Conservation (phyloP, 129 eudicot species). For the Helianthus tuberosus region DNA sequence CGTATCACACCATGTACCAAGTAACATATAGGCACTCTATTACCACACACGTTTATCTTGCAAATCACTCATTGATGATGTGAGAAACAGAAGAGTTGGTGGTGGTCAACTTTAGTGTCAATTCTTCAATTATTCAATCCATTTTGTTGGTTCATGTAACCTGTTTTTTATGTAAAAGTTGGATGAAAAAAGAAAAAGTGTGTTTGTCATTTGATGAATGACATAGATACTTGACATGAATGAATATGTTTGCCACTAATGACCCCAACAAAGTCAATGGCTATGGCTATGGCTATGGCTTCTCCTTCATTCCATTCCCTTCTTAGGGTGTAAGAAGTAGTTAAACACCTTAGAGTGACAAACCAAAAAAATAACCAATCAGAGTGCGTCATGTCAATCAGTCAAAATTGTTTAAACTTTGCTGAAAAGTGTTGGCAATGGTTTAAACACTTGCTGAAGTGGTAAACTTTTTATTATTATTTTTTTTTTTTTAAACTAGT, state of each 20-base stretch:
- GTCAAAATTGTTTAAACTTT: too few relatives aligned
- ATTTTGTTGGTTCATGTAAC: conserved; percentile 17
- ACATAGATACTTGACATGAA: conserved; percentile 18
- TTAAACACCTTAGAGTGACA: too few relatives aligned
- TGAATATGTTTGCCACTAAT: conserved; percentile 43
- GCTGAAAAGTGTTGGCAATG: too few relatives aligned
- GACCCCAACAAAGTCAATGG: conserved; percentile 20
- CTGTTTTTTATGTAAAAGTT: conserved; percentile 9
- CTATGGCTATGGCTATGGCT: conserved; percentile 14
- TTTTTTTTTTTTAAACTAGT: too few relatives aligned
- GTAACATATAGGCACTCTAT: neutral
- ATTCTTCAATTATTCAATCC: conserved; percentile 20
- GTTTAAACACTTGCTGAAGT: too few relatives aligned
- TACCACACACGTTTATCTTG: neutral
- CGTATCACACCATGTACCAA: neutral
- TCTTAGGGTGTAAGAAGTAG: too few relatives aligned
- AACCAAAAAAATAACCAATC: too few relatives aligned
- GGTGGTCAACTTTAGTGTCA: conserved; percentile 50
- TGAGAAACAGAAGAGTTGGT: neutral
- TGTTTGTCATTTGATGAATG: conserved; percentile 27
- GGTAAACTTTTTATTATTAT: too few relatives aligned
- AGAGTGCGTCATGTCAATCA: too few relatives aligned
- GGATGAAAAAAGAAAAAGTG: conserved; percentile 12
- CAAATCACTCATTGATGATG: conserved; percentile 2
- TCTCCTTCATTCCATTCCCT: conserved; percentile 12